phyloP scores from a whole-genome alignment of 2,329 filamentous ascomycete genomes.

The Fusarium pilosicola region DNA sequence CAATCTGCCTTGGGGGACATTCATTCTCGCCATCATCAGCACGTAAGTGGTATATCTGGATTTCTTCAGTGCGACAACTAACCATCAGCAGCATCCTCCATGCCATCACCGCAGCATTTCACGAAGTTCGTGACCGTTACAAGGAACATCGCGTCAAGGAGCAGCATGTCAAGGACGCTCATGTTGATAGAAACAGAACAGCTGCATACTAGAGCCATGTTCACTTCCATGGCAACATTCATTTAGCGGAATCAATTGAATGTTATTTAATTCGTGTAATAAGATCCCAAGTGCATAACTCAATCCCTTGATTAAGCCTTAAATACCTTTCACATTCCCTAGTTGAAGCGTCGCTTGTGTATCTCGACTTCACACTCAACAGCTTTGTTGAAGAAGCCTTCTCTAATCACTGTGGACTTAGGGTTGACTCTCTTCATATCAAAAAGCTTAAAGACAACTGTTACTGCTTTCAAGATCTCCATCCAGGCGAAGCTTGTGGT shows the following conservation, averaged over 20 bases:
- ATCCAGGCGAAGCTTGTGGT: background rate
- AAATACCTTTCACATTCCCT: background rate
- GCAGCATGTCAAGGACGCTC: background rate
- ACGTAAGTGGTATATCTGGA: background rate
- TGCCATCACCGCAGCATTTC: slow-evolving; percentile 14
- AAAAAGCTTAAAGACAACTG: background rate
- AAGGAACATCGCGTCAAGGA: background rate
- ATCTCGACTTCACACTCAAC: background rate
- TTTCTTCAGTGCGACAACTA: background rate
- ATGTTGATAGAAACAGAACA: background rate
- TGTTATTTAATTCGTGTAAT: no score
- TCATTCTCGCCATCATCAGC: slow-evolving; percentile 24
- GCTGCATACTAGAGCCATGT: background rate
- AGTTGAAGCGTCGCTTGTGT: background rate
- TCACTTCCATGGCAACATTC: no score
- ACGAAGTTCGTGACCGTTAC: slow-evolving; percentile 6
- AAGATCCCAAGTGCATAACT: background rate
- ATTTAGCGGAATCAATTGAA: background rate
- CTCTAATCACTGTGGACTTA: background rate
- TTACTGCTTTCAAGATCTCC: background rate
- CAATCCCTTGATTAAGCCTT: background rate
- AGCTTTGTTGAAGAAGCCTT: background rate
- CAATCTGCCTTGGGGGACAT: slow-evolving; percentile 26
- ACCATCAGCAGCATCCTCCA: background rate
- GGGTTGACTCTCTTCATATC: background rate